Evolutionary conservation across 106 monocot species (phyloP).

Genomic region (Hemerocallis citrina): DNA sequence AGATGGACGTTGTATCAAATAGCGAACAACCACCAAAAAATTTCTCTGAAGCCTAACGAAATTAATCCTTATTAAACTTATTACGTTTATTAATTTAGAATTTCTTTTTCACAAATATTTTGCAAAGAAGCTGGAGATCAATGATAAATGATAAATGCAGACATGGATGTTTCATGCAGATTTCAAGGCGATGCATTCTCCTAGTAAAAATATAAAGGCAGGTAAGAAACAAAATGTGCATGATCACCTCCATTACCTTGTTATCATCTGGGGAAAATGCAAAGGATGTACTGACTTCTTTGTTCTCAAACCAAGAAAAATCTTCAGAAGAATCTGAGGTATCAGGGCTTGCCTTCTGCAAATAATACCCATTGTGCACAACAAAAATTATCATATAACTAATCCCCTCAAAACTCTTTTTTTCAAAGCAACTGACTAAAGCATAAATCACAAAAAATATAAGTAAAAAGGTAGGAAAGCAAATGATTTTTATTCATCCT

Average conservation of each 20-base stretch:
- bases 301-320: conserved; percentile 1
- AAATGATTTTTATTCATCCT: too few relatives aligned
- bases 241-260: neutral
- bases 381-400: neutral
- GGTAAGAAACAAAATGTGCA: neutral
- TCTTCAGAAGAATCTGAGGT: conserved; percentile 7
- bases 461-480: too few relatives aligned
- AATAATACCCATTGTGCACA: neutral
- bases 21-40: too few relatives aligned
- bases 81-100: too few relatives aligned
- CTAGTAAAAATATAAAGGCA: neutral
- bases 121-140: too few relatives aligned
- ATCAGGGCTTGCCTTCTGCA: conserved; percentile 2
- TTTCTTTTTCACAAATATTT: too few relatives aligned
- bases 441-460: too few relatives aligned
- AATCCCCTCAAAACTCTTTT: neutral
- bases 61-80: too few relatives aligned
- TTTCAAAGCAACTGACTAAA: neutral
- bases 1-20: too few relatives aligned
- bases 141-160: too few relatives aligned
- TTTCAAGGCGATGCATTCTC: neutral
- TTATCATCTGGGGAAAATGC: neutral
- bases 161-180: neutral
- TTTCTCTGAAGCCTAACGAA: too few relatives aligned
- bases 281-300: neutral